These are phyloP conservation scores for Lyophyllum atratum DNA, from an alignment of 768 basidiomycete genomes.

Conservation along the genomic window DNA sequence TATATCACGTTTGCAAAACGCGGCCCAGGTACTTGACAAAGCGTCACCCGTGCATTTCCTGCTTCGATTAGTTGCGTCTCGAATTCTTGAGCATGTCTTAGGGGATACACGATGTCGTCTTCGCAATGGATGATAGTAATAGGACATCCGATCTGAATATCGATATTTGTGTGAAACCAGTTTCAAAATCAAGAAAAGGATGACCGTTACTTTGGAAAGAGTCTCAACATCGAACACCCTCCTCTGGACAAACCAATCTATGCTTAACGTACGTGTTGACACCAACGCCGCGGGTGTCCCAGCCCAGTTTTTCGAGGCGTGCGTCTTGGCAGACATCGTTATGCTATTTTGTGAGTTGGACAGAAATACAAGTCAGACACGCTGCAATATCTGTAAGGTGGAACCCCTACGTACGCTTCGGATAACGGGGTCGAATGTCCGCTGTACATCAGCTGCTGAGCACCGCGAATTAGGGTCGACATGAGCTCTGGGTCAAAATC, in stretches of 20 bases:
- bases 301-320: constrained; percentile 2
- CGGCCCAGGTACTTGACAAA: constrained; percentile 27
- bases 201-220: constrained; percentile 19
- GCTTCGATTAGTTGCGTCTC: constrained; percentile 17
- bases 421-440: background rate
- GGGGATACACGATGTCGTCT: constrained; percentile 31
- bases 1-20: constrained; percentile 29
- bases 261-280: background rate
- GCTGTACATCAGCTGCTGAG: constrained; percentile 1
- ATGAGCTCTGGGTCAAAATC: constrained; percentile 5
- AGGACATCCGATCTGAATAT: constrained; percentile 25
- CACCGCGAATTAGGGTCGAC: constrained; percentile 13
- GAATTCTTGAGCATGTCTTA: constrained; percentile 23
- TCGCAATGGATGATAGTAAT: constrained; percentile 30
- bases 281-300: constrained; percentile 5
- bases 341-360: background rate
- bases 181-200: background rate
- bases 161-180: background rate
- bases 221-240: constrained; percentile 9
- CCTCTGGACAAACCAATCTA: constrained; percentile 7
- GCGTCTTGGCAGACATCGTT: constrained; percentile 3
- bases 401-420: constrained; percentile 2
- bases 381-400: background rate
- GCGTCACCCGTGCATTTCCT: constrained; percentile 17
- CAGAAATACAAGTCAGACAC: background rate